A percentile compares a stretch with the other conserved stretches of the same genome.
Conservation (phyloP, 345 rosid genomes). For the Atalantia buxifolia region DNA sequence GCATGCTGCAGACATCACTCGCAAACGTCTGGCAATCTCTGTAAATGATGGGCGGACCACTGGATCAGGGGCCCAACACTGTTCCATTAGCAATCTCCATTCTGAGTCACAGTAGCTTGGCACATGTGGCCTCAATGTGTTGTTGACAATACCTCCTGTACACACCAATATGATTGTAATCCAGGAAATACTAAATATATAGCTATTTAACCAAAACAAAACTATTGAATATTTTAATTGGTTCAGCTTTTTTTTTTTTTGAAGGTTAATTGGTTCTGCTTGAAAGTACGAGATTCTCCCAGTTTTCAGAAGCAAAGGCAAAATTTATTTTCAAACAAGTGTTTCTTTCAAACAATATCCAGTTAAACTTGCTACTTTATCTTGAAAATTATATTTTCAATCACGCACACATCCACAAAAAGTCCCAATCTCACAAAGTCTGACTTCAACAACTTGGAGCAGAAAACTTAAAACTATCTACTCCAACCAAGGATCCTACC, state of each 20-base stretch:
- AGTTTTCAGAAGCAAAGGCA: neutral
- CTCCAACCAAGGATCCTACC: neutral
- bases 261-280: neutral
- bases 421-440: neutral
- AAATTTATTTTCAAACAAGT: neutral
- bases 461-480: neutral
- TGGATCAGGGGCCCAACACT: conserved; percentile 92
- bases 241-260: too few relatives aligned
- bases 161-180: neutral
- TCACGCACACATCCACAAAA: neutral
- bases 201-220: neutral
- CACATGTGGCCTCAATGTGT: conserved; percentile 73
- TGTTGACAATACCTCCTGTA: conserved; percentile 80
- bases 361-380: neutral
- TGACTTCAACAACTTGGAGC: neutral
- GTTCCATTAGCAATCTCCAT: conserved; percentile 82
- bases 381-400: neutral
- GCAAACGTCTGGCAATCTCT: conserved; percentile 65
- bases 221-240: neutral
- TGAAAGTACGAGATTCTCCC: neutral
- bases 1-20: conserved; percentile 58
- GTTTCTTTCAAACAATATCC: neutral
- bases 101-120: conserved; percentile 70
- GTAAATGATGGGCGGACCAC: conserved; percentile 72
- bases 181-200: neutral